phyloP scores from a whole-genome alignment of 176 grass and related monocot genomes.

The Tillandsia leiboldiana region DNA sequence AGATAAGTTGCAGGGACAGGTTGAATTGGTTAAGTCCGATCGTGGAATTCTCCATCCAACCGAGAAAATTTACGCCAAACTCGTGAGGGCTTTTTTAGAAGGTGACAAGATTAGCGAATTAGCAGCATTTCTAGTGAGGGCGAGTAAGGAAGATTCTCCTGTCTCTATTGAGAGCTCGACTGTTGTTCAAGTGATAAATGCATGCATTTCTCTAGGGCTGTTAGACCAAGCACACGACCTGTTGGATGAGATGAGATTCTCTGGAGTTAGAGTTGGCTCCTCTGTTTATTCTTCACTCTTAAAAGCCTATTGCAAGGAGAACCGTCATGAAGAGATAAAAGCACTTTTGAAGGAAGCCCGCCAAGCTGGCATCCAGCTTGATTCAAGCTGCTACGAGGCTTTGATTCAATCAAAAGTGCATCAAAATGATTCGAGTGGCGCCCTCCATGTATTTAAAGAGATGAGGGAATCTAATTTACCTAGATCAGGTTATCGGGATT shows the following conservation, averaged over 20 bases:
- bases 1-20: conserved; percentile 50
- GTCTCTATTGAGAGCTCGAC: conserved; percentile 51
- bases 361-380: conserved; percentile 65
- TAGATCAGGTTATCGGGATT: conserved; percentile 35
- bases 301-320: conserved; percentile 67
- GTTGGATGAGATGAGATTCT: conserved; percentile 88
- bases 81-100: conserved; percentile 73
- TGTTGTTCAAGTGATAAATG: conserved; percentile 81
- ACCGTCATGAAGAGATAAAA: conserved; percentile 42
- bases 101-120: conserved; percentile 54
- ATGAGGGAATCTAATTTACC: conserved; percentile 49
- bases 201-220: conserved; percentile 67
- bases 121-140: conserved; percentile 66
- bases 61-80: conserved; percentile 81
- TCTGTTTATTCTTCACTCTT: conserved; percentile 65
- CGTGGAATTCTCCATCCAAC: conserved; percentile 79
- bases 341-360: conserved; percentile 63
- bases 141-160: conserved; percentile 63
- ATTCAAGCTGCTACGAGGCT: conserved; percentile 53
- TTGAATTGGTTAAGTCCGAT: conserved; percentile 61
- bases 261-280: conserved; percentile 68
- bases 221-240: conserved; percentile 83
- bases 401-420: conserved; percentile 48
- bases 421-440: conserved; percentile 41
- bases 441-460: conserved; percentile 51